Evolutionary conservation across 2,329 filamentous ascomycete genomes (phyloP), one percentile per base, ranked within the genome.

Genomic region (Coniochaeta pulveracea): DNA sequence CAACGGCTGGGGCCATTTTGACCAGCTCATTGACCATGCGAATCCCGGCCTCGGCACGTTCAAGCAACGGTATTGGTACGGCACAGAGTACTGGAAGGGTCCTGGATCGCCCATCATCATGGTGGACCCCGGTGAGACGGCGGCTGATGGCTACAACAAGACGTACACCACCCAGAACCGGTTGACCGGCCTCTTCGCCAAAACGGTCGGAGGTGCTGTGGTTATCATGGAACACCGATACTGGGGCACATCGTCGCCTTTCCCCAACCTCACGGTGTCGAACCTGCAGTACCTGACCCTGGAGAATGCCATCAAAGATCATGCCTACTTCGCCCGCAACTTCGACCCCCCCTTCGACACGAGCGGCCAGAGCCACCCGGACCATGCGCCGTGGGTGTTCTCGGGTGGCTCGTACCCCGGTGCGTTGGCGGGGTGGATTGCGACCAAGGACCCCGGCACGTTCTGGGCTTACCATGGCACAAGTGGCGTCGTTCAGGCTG

Each of bases 381-480:
- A 56, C 16, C 54, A 60, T 18, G 62, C 64, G 5, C 66, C 69
- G 0, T 73, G 69, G 69, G 53, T 72, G 19, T 52, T 64, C 31
- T 56, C 58, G 16, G 69, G 69, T 11, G 69, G 66, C 14, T 69
- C 63, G 3, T 72, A 72, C 46, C 60, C 61, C 26, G 69, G 67
- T 34, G 67, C 67, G 2, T 53, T 72, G 21, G 47, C 67, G 2
- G 67, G 60, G 1, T 72, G 66, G 66, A 61, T 60, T 7, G 61
- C 61, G 23, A 52, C 54, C n/a, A 54, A 61, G 12, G 58, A 58
- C 10, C 65, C 67, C 0, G 68, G 64, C 15, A 71, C 65, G 0
- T 68, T 66, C 49, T 72, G 67, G 68, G 65, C 66, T 1, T 71
- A 71, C 43, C 63, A 66, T 40, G 62, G 66, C 12, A 66, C 64